These are phyloP conservation scores for Pseudogymnoascus sp. DNA, from an alignment of 2,329 filamentous ascomycete genomes.

Conservation along the genomic window DNA sequence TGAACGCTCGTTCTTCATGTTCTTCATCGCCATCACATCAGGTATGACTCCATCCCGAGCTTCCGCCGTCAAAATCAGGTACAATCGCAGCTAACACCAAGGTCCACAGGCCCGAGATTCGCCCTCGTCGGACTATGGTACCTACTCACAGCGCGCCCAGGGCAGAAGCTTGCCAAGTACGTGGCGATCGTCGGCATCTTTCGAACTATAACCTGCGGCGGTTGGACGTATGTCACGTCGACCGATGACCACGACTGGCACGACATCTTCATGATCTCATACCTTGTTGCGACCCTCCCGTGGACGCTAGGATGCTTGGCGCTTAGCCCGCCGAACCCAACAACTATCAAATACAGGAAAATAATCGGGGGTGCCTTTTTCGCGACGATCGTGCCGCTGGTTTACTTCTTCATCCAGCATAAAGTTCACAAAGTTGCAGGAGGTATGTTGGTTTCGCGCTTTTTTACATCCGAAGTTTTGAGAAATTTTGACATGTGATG, in stretches of 20 bases:
- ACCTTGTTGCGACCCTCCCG: conserved; percentile 85
- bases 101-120: conserved; percentile 74
- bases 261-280: conserved; percentile 99
- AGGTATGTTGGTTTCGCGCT: no score
- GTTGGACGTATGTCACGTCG: conserved; percentile 97
- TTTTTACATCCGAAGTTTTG: conserved; percentile 10
- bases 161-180: conserved; percentile 70
- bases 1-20: conserved; percentile 91
- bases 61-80: background rate
- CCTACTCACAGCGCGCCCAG: conserved; percentile 70
- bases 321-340: conserved; percentile 76
- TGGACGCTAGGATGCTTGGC: conserved; percentile 91
- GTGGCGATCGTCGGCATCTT: conserved; percentile 74
- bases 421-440: conserved; percentile 91
- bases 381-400: conserved; percentile 76
- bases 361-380: conserved; percentile 79
- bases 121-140: conserved; percentile 89
- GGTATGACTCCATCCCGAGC: conserved; percentile 42
- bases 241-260: conserved; percentile 99
- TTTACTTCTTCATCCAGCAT: conserved; percentile 98
- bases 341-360: conserved; percentile 82
- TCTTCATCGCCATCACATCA: conserved; percentile 95
- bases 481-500: conserved; percentile 11
- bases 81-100: background rate
- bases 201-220: conserved; percentile 86